Base-by-base conservation (phyloP, 1,139 yeast species). In the Citeromyces hawaiiensis region DNA sequence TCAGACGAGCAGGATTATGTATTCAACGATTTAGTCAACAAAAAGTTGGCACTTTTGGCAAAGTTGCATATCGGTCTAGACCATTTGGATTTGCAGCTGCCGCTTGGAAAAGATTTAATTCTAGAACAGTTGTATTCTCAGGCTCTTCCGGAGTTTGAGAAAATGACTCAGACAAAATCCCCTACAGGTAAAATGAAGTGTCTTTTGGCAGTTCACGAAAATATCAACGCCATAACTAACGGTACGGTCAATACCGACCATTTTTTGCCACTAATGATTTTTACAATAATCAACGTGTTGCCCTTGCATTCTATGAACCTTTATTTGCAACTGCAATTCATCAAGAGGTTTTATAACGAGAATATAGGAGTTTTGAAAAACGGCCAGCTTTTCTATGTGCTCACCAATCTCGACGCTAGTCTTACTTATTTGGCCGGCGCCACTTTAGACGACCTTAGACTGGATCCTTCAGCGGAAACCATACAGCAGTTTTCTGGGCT, bases 321-420 rank as follows among this genome's bases (percentile, higher is more conserved):
- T 16, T 68, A 71, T 48, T 59, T 72, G 15, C 76, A 74, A 44
- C 55, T 73, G 41, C 61, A 66, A 39, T 75, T 67, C 50, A 70
- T 76, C 42, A 71, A 70, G 44, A 56, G 81, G 38, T 78, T 76
- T 53, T 62, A 81, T 39, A 72, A 75, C 43, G 60, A 61, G 31
- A 52, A 56, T 19, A 59, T 64, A 15, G 49, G 70, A 18, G 48
- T 47, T 4, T 25, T 18, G 7, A 9, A 29, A 10, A 10, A 16
- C 3, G 47, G 47, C n/a, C 76, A 73, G 44, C 62, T 72, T 21
- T 54, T 72, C 23, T 78, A 75, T 51, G 75, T 77, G 39, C 53
- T 76, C 38, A 78, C 85, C 2, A 78, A 78, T 50, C 57, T 74
- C 38, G 83, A 77, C 48, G 86, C 86, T 1, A 72, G 81, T 3